Evolutionary conservation across 345 rosid genomes (phyloP), one percentile per base, ranked within the genome.

Genomic region (Ceriops zippeliana): DNA sequence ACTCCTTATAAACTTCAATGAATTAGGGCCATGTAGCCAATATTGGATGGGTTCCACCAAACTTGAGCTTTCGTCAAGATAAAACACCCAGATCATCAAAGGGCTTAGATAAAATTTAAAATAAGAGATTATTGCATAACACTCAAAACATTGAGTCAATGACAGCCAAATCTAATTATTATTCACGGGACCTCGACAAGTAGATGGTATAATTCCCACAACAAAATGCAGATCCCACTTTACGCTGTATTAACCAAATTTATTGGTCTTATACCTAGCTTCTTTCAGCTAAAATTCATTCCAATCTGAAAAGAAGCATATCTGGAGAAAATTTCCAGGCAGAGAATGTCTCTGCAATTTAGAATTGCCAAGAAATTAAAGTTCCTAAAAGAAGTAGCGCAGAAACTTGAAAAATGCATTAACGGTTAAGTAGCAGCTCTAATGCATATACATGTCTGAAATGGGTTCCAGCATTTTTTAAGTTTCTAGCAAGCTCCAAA

Each of bases 381-480:
- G 51, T 16, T 56, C 59, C 30, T 56, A 24, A 8, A 69, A 60
- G 59, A 1, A 22, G 21, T 21, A 49, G n/a, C 1, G 19, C 26
- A 7, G 31, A 52, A 21, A 15, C 28, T 30, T 42, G 34, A 20
- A 51, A 49, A 47, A 21, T n/a, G 16, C 5, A 24, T 15, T 5
- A 7, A 30, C 47, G 49, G 49, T 49, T 21, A 22, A 26, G 13
- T 17, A n/a, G 51, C 22, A 28, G 47, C 34, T 31, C 22, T 47
- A 24, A 53, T 26, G 37, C 61, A 26, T 6, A 21, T 51, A 17
- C 22, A 59, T 19, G 63, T 11, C 68, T 32, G 37, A 31, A 53
- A 54, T 62, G 68, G 63, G 58, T 47, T 62, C 77, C 68, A 30
- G 57, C 76, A 52, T 49, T 60, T 63, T 38, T 38, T 38, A 70